Evolutionary conservation across 1,284 basidiomycete genomes (phyloP), one percentile per base, ranked within the genome.

Genomic region (Meira miltonrushii): DNA sequence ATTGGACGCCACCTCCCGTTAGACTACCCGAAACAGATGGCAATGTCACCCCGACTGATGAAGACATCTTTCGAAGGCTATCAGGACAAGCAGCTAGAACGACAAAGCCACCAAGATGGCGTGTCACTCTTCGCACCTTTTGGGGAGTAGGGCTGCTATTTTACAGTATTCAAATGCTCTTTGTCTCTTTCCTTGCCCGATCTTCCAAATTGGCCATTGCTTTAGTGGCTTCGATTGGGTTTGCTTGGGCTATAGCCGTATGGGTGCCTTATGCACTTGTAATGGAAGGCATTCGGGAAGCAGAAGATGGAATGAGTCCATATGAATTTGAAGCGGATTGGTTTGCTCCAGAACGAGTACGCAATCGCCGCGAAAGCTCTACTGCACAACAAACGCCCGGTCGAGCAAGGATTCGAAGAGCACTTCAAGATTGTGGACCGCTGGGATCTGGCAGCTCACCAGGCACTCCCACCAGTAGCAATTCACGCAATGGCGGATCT

Each of bases 241-340:
- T 75, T 7, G 66, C 74, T 8, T 78, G 77, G 77, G 71, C 71
- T 39, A 60, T 78, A 8, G 71, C 72, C 21, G 61, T 59, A 13
- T 78, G 77, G 77, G 75, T 68, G 6, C 77, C 77, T 2, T 77
- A 66, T 61, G 73, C 75, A 1, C 65, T 78, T 47, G 68, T 78
- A 10, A 72, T 73, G 43, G 71, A 71, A 41, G 74, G 72, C 39
- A 66, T 74, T 2, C 62, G 70, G 33, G 73, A 77, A 47, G 73
- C 67, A 11, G 74, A 74, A 44, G 58, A 67, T 4, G 65, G 69
- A 0, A 37, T 21, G 12, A 59, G 51, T 7, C 67, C 68, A 13
- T 68, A 59, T 43, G 63, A 66, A 43, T 66, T 68, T 49, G 66
- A 68, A 6, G 59, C 43, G 0, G 73, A 75, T 38, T 66, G 65